A percentile compares a stretch with the other conserved stretches of the same genome.
Evolutionary conservation across 2,329 filamentous ascomycete species (phyloP).

Genomic region (Colletotrichum liriopes): DNA sequence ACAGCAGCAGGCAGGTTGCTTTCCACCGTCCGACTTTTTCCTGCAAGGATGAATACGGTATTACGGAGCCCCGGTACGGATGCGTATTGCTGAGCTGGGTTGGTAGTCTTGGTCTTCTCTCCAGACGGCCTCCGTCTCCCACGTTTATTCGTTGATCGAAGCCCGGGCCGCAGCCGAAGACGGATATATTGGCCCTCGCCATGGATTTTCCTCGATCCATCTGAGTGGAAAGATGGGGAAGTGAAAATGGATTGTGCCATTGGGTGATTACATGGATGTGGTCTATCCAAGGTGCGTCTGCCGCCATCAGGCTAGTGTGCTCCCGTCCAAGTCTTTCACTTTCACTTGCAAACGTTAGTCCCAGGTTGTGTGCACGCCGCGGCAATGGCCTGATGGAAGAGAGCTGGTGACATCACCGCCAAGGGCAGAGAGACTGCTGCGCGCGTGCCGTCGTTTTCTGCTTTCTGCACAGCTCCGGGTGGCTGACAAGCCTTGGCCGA

Average conservation of each 20-base stretch:
- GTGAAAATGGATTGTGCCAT: background rate
- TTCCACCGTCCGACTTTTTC: too few species aligned
- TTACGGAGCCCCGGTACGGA: background rate
- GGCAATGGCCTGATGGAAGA: background rate
- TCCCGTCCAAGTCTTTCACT: background rate
- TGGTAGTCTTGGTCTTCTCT: background rate
- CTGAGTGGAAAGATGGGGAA: conserved; percentile 6
- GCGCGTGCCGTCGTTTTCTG: background rate
- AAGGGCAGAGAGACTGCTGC: background rate
- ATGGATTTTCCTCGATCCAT: conserved; percentile 16
- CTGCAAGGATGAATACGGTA: background rate
- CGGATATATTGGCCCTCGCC: conserved; percentile 2
- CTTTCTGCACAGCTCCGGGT: background rate
- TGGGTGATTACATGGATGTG: background rate
- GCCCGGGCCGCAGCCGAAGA: background rate
- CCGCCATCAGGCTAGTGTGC: background rate
- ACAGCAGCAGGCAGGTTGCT: background rate
- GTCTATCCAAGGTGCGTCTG: background rate
- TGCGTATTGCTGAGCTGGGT: background rate
- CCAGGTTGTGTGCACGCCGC: background rate
- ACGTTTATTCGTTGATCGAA: conserved; percentile 11
- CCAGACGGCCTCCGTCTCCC: too few species aligned
- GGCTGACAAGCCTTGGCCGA: background rate
- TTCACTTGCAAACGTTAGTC: background rate
- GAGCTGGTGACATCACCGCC: conserved; percentile 34